Evolutionary conservation across 352 stramenopile species (phyloP), one percentile per base, ranked within the genome.

Genomic region (Pythium vanterpoolii): DNA sequence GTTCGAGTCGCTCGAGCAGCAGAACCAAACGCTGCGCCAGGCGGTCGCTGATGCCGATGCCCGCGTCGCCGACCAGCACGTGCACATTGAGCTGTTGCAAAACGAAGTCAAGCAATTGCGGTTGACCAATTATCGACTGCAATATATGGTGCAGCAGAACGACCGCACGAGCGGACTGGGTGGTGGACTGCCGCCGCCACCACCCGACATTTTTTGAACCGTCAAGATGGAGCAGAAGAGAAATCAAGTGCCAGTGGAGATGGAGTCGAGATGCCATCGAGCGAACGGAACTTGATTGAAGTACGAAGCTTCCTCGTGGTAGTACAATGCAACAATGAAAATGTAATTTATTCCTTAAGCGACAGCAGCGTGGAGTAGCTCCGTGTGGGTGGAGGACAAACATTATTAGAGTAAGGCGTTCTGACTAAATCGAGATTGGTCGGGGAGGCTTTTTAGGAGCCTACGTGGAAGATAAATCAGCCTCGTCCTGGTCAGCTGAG

Each of bases 111-210:
- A 85, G 62, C 76, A 87, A 57, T 62, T 91, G 16, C 76, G 79
- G 1, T 45, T 85, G 18, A 81, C 72, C 24, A 91, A 91, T 66
- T 86, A 87, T 53, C 64, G 78, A 21, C 63, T 91, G 45, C 82
- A 90, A 62, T 88, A 79, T 50, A 71, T 91, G 47, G 70, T 88
- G 30, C 82, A 91, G 71, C 79, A 89, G 56, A 77, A 72, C 58
- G 78, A 89, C 31, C 62, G 69, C n/a, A 66, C 68, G 55, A 26
- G 48, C 24, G 48, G 50, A 2, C 23, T 60, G 10, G 53, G 53
- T 14, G 69, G 70, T 18, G 68, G 72, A 31, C 46, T 90, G 43
- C 79, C 79, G 26, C 79, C 82, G 10, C 76, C 68, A 11, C 82
- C 79, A 19, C 82, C 82, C 27, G 82, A 91, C 38, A 86, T 91